Evolutionary conservation across 306 rosid genomes (phyloP).

Genomic region (Geum urbanum): DNA sequence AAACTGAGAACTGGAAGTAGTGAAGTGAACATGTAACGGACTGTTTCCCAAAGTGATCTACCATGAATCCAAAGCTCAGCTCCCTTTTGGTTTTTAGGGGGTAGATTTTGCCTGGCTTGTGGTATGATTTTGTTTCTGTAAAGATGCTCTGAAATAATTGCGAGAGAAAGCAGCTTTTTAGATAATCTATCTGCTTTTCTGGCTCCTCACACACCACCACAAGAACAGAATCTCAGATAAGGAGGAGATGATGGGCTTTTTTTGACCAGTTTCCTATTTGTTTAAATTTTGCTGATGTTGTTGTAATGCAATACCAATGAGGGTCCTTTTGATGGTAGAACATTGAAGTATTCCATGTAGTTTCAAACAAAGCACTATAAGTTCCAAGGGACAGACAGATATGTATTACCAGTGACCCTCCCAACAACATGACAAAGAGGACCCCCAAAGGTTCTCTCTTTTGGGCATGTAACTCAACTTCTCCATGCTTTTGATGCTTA

Average conservation of each 20-base stretch:
- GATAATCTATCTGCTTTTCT: slow-evolving; percentile 31
- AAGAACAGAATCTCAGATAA: slow-evolving; percentile 79
- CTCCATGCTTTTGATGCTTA: slow-evolving; percentile 38
- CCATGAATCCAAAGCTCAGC: slow-evolving; percentile 30
- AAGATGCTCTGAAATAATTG: slow-evolving; percentile 71
- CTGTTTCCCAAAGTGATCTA: slow-evolving; percentile 40
- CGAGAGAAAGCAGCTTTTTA: slow-evolving; percentile 70
- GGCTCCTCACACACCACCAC: slow-evolving; percentile 73
- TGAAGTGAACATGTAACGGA: slow-evolving; percentile 25
- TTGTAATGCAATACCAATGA: slow-evolving; percentile 24
- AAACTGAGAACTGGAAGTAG: slow-evolving; percentile 32
- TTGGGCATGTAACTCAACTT: slow-evolving; percentile 55
- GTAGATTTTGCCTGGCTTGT: slow-evolving; percentile 7
- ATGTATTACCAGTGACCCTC: slow-evolving; percentile 51
- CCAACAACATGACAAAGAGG: slow-evolving; percentile 66
- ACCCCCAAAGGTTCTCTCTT: slow-evolving; percentile 41
- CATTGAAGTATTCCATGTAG: slow-evolving; percentile 27
- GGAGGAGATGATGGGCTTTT: slow-evolving; percentile 49
- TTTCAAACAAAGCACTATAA: slow-evolving; percentile 41
- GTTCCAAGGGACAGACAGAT: slow-evolving; percentile 36
- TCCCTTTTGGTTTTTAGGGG: slow-evolving; percentile 12
- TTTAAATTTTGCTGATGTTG: background rate
- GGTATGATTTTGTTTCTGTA: slow-evolving; percentile 29
- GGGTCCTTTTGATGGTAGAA: slow-evolving; percentile 28
- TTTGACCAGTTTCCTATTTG: slow-evolving; percentile 53